Evolutionary conservation across 75 land plant species (phyloP).

Genomic region (Picea glauca): DNA sequence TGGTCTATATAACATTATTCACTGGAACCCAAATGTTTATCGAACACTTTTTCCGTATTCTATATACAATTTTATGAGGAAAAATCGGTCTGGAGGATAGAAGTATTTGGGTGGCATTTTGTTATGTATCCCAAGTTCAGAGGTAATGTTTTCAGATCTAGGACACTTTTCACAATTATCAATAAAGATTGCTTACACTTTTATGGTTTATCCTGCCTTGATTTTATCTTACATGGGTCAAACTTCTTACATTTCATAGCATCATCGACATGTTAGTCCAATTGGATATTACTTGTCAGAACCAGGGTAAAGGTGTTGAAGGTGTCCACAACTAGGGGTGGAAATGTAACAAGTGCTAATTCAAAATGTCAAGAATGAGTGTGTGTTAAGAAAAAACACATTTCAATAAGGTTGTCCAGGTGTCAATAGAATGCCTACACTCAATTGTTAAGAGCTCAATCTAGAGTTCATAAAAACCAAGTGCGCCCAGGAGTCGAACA

Average conservation of each 20-base stretch:
- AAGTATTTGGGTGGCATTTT: slow-evolving; percentile 48
- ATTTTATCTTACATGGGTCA: slow-evolving; percentile 73
- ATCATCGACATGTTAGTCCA: slow-evolving; percentile 23
- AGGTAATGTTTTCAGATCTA: slow-evolving; percentile 93
- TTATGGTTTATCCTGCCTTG: slow-evolving; percentile 66
- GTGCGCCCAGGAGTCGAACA: too few species aligned
- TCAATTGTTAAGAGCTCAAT: too few species aligned
- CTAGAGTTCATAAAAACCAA: too few species aligned
- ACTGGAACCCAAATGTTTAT: slow-evolving; percentile 42
- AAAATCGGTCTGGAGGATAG: slow-evolving; percentile 40
- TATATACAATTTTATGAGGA: slow-evolving; percentile 42
- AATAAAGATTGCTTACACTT: slow-evolving; percentile 74
- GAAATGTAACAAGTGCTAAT: too few species aligned
- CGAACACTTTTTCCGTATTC: slow-evolving; percentile 48
- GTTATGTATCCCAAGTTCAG: slow-evolving; percentile 69
- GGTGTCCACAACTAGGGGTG: too few species aligned
- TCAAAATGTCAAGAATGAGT: too few species aligned
- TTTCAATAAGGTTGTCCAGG: too few species aligned
- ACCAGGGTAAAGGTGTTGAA: slow-evolving; percentile 16
- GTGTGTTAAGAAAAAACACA: too few species aligned
- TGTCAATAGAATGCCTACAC: too few species aligned
- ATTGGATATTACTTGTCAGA: slow-evolving; percentile 52
- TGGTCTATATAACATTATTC: slow-evolving; percentile 50
- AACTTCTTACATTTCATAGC: slow-evolving; percentile 66
- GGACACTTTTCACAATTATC: slow-evolving; percentile 87